These are phyloP conservation scores for Phaeomoniella chlamydospora DNA, from an alignment of 2,329 filamentous ascomycete genomes.

Conservation along the genomic window DNA sequence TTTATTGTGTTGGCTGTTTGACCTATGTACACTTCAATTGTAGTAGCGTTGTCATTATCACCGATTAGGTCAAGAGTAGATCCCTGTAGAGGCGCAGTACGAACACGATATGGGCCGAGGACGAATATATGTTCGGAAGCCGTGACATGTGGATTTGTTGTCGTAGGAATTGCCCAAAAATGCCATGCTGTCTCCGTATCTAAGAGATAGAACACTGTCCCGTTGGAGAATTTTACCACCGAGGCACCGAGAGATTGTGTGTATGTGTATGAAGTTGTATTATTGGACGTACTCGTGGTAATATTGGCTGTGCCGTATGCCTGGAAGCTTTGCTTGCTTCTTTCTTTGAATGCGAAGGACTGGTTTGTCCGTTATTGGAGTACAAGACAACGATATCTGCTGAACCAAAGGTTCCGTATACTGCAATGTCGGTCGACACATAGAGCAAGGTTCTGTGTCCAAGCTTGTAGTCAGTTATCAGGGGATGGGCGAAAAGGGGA, in stretches of 20 bases:
- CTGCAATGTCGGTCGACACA: slow-evolving; percentile 35
- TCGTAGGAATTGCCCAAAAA: slow-evolving; percentile 39
- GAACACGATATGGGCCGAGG: slow-evolving; percentile 29
- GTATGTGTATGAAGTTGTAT: slow-evolving; percentile 26
- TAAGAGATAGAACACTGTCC: slow-evolving; percentile 35
- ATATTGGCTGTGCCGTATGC: slow-evolving; percentile 26
- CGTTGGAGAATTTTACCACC: slow-evolving; percentile 33
- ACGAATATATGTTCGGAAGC: slow-evolving; percentile 32
- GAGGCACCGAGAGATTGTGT: slow-evolving; percentile 32
- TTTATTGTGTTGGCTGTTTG: slow-evolving; percentile 23
- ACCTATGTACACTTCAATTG: slow-evolving; percentile 28
- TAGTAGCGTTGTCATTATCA: slow-evolving; percentile 25
- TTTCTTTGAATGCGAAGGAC: slow-evolving; percentile 34
- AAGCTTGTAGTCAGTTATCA: slow-evolving; percentile 37
- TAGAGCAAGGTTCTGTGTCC: slow-evolving; percentile 34
- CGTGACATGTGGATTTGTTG: slow-evolving; percentile 27
- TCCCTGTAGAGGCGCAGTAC: slow-evolving; percentile 20
- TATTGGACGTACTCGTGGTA: slow-evolving; percentile 12
- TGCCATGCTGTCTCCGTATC: slow-evolving; percentile 40
- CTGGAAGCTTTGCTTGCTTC: slow-evolving; percentile 20
- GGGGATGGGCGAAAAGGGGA: too few species aligned
- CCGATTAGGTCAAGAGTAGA: slow-evolving; percentile 21
- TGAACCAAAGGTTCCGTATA: slow-evolving; percentile 29
- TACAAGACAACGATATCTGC: slow-evolving; percentile 33
- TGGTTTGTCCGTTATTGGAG: slow-evolving; percentile 31